Evolutionary conservation across 2,329 filamentous ascomycete species (phyloP), one percentile per base, ranked within the genome.

Genomic region (Cladophialophora psammophila): DNA sequence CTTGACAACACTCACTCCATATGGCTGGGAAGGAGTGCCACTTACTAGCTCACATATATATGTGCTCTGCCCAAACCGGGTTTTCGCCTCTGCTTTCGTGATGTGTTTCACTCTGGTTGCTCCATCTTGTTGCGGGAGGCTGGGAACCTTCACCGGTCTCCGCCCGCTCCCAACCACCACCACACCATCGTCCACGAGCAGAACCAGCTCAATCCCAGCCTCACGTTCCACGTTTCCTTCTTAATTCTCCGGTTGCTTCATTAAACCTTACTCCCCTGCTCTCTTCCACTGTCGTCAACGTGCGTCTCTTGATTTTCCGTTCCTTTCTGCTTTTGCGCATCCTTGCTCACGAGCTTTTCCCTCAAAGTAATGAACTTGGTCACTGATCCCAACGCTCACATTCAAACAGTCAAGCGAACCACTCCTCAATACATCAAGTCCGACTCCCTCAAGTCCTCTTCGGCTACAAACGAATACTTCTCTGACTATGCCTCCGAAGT

Each of bases 401-500:
- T 81, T 65, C 75, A 76, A 68, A 75, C 76, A 59, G 80, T 81
- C 63, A 81, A 58, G 53, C 66, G 71, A 82, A 80, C 78, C 69
- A 83, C 75, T 69, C 82, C 82, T 58, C 80, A 82, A 72, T 72
- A 83, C 58, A 72, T 77, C 13, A 79, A 78, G 56, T 75, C 79
- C 54, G 73, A 79, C 53, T 83, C 81, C 2, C 77, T 79, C 68
- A 81, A 80, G 70, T 84, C 82, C n/a, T 76, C 79, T 45, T 78
- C 80, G 55, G 82, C 81, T 40, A 83, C 82, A 26, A 81, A 84
- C 72, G 84, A 82, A 67, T 83, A 81, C 15, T 78, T 83, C 66
- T 82, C 81, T 31, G 78, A 83, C 58, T 76, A 74, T 67, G 76
- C 77, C 53, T 77, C 78, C 32, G 78, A 78, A 66, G 76, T 75